Conservation (phyloP, 306 rosid genomes). For the Prunus salicina region DNA sequence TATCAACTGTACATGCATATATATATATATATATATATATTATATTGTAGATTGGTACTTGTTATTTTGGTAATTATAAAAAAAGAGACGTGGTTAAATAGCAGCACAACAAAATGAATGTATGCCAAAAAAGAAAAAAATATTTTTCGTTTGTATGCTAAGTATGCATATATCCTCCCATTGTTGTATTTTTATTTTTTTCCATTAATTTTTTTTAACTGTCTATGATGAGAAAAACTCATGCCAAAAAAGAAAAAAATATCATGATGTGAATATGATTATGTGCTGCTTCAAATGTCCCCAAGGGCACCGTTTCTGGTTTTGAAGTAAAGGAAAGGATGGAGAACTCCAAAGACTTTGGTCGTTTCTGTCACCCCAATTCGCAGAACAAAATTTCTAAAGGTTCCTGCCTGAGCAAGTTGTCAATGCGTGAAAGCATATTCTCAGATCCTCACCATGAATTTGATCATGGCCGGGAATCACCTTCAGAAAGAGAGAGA, state of each 20-base stretch:
- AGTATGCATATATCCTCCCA: too few species aligned
- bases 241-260: background rate
- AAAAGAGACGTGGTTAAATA: too few species aligned
- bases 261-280: background rate
- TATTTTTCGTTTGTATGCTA: too few species aligned
- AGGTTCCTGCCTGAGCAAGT: constrained; percentile 36
- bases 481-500: constrained; percentile 30
- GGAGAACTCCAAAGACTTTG: constrained; percentile 37
- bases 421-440: constrained; percentile 10
- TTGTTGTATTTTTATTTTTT: background rate
- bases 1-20: too few species aligned
- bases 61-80: too few species aligned
- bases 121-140: too few species aligned
- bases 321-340: constrained; percentile 47
- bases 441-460: constrained; percentile 8
- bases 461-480: constrained; percentile 19
- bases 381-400: constrained; percentile 17
- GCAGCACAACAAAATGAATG: too few species aligned
- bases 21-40: too few species aligned
- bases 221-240: background rate
- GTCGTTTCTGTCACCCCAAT: constrained; percentile 23
- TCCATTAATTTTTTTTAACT: background rate
- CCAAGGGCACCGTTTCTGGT: constrained; percentile 21
- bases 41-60: too few species aligned
- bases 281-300: constrained; percentile 8